These are phyloP conservation scores for Neoarthrinium moseri DNA, from an alignment of 2,329 filamentous ascomycete species.

Conservation along the genomic window DNA sequence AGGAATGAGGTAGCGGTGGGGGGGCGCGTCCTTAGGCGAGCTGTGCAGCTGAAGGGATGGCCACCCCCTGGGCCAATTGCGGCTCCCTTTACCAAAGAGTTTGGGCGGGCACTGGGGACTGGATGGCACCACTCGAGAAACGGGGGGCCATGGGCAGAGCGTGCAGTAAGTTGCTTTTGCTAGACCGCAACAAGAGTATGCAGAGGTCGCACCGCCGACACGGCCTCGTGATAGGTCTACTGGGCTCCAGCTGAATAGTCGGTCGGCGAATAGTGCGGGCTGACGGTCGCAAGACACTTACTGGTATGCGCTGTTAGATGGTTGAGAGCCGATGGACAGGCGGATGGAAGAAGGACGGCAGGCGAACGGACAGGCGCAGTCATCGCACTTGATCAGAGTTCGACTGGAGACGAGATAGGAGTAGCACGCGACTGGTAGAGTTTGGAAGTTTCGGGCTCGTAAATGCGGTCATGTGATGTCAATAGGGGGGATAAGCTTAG, in stretches of 20 bases:
- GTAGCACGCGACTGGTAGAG: constrained; percentile 3
- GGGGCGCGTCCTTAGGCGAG: neutral
- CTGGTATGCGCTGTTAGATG: too few species aligned
- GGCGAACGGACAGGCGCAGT: too few species aligned
- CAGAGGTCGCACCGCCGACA: too few species aligned
- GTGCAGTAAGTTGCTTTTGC: too few species aligned
- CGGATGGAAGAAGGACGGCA: too few species aligned
- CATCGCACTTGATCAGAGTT: too few species aligned
- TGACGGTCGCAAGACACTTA: too few species aligned
- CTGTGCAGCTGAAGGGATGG: neutral
- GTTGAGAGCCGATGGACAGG: too few species aligned
- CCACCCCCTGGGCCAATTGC: neutral
- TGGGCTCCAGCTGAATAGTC: too few species aligned
- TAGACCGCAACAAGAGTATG: too few species aligned
- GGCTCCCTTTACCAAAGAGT: neutral
- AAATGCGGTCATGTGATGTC: constrained; percentile 6
- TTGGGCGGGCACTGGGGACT: neutral
- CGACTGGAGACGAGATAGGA: neutral
- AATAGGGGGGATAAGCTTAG: neutral
- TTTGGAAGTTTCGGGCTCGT: constrained; percentile 4
- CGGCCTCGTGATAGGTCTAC: too few species aligned
- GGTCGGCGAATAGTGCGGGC: too few species aligned
- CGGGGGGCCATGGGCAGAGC: neutral
- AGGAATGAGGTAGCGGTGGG: neutral
- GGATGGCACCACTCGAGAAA: constrained; percentile 5